Evolutionary conservation across 2,329 filamentous ascomycete genomes (phyloP).

Genomic region (Neonectria neomacrospora): DNA sequence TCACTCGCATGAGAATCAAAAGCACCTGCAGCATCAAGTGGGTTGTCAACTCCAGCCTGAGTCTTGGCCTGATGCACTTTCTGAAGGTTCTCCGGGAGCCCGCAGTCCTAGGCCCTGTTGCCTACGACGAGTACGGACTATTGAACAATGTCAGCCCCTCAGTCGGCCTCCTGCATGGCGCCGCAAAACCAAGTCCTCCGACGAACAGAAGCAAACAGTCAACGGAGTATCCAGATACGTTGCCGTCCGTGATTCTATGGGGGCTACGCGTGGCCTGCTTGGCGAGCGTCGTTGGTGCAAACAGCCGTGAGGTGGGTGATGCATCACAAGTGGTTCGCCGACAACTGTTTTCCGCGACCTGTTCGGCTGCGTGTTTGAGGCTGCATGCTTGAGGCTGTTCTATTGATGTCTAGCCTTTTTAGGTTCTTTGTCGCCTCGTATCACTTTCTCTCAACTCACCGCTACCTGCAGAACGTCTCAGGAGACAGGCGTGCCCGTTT

Average conservation of each 20-base stretch:
- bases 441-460: background rate
- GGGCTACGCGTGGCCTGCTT: background rate
- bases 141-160: background rate
- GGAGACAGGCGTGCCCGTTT: background rate
- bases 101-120: background rate
- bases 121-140: background rate
- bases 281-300: background rate
- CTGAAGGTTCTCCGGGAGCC: background rate
- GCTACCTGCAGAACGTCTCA: background rate
- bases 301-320: background rate
- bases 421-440: background rate
- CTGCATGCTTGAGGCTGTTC: background rate
- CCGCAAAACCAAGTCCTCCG: background rate
- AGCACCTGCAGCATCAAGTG: background rate
- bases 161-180: slow-evolving; percentile 13
- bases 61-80: background rate
- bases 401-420: background rate
- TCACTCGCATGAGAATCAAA: background rate
- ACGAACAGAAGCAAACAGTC: background rate
- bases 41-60: background rate
- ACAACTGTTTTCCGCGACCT: background rate
- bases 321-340: background rate
- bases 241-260: background rate
- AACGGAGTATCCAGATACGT: background rate
- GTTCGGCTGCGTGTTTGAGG: background rate